Percentiles rank a stretch among this genome's conserved stretches.
Evolutionary conservation across 2,329 filamentous ascomycete genomes (phyloP).

Genomic region (Aspergillus ibericus): DNA sequence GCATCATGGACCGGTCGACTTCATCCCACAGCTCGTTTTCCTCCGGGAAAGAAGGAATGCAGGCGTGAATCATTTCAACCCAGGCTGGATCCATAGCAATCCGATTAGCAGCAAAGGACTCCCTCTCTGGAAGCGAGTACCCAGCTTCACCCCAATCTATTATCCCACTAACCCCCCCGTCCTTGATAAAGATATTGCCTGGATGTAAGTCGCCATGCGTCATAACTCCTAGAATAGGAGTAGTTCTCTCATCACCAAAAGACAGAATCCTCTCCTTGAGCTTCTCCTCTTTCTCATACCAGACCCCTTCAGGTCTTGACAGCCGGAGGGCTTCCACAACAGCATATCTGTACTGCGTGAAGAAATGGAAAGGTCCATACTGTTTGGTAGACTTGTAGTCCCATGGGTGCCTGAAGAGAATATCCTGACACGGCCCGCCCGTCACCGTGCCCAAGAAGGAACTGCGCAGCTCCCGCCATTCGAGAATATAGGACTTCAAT

Average conservation of each 20-base stretch:
- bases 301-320: constrained; percentile 16
- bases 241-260: constrained; percentile 1
- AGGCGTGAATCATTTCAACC: constrained; percentile 6
- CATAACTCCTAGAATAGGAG: constrained; percentile 6
- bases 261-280: constrained; percentile 13
- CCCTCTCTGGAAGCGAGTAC: constrained; percentile 15
- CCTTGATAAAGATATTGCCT: constrained; percentile 16
- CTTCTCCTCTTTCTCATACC: constrained; percentile 11
- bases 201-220: constrained; percentile 17
- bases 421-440: constrained; percentile 17
- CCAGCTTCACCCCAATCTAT: constrained; percentile 17
- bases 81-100: constrained; percentile 10
- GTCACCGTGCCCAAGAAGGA: constrained; percentile 16
- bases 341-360: constrained; percentile 17
- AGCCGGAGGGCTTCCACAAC: constrained; percentile 22
- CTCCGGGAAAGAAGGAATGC: constrained; percentile 2
- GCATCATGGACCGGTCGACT: constrained; percentile 14
- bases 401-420: constrained; percentile 20
- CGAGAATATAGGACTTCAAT: constrained; percentile 9
- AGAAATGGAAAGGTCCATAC: constrained; percentile 20
- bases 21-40: constrained; percentile 16
- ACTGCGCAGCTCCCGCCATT: constrained; percentile 13
- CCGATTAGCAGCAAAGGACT: constrained; percentile 11
- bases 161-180: constrained; percentile 8
- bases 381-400: constrained; percentile 2